A percentile compares a stretch with the other conserved stretches of the same genome.
Evolutionary conservation across 2,329 filamentous ascomycete species (phyloP).

Genomic region (Ambrosiella xylebori): DNA sequence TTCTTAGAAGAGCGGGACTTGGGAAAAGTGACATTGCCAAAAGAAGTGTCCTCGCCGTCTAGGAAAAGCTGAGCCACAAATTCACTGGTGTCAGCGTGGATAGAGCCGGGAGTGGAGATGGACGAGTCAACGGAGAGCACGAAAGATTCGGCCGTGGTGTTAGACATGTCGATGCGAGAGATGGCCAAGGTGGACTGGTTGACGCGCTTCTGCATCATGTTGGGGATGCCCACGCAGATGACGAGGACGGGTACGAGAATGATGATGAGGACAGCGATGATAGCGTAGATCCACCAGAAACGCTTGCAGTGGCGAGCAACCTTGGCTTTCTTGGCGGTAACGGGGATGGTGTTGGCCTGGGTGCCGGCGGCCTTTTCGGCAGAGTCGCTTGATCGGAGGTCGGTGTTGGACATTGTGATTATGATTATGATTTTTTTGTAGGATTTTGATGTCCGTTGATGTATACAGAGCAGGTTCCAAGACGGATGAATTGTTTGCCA

Average conservation of each 20-base stretch:
- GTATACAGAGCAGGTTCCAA: background rate
- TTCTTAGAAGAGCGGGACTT: constrained; percentile 30
- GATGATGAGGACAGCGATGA: constrained; percentile 31
- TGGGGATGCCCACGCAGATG: constrained; percentile 38
- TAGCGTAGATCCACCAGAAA: constrained; percentile 45
- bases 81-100: constrained; percentile 32
- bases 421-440: background rate
- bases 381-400: background rate
- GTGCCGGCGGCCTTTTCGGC: background rate
- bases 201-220: constrained; percentile 38
- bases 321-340: constrained; percentile 23
- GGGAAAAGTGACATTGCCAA: constrained; percentile 35
- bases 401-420: background rate
- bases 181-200: constrained; percentile 35
- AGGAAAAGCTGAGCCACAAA: constrained; percentile 40
- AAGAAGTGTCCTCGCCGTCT: constrained; percentile 30
- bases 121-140: constrained; percentile 38
- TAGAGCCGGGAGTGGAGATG: constrained; percentile 32
- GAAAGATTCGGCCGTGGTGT: constrained; percentile 28
- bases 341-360: constrained; percentile 12
- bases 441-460: background rate
- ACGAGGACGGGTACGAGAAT: constrained; percentile 40
- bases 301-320: constrained; percentile 32
- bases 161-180: constrained; percentile 31
- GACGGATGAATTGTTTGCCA: background rate